These are phyloP conservation scores for Ramularia endophylla DNA, from an alignment of 2,329 filamentous ascomycete species.

Conservation along the genomic window DNA sequence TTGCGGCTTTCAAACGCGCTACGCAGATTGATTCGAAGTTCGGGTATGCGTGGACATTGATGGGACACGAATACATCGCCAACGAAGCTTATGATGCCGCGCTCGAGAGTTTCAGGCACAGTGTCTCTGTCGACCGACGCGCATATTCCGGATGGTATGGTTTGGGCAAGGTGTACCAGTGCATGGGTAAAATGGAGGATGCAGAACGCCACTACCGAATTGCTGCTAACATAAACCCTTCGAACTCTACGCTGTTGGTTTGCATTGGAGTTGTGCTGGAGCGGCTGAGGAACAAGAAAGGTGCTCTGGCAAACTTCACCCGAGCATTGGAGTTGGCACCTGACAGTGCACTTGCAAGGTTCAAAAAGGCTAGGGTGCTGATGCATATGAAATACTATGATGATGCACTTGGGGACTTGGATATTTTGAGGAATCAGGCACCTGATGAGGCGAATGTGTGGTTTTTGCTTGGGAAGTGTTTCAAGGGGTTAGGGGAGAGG, in stretches of 20 bases:
- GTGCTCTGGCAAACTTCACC: conserved; percentile 74
- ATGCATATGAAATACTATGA: conserved; percentile 67
- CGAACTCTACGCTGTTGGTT: conserved; percentile 85
- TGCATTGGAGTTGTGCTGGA: conserved; percentile 85
- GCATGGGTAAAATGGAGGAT: conserved; percentile 54
- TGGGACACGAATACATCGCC: conserved; percentile 90
- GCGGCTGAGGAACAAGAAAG: conserved; percentile 74
- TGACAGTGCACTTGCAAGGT: conserved; percentile 72
- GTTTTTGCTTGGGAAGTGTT: conserved; percentile 79
- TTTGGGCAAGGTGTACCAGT: conserved; percentile 60
- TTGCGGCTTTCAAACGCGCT: conserved; percentile 90
- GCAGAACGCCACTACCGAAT: conserved; percentile 88
- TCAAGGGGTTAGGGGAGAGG: conserved; percentile 54
- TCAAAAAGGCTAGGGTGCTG: conserved; percentile 85
- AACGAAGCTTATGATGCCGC: conserved; percentile 99
- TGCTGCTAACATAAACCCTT: conserved; percentile 84
- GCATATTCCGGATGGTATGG: conserved; percentile 99
- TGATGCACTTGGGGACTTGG: conserved; percentile 72
- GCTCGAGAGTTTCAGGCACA: conserved; percentile 75
- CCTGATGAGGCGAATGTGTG: conserved; percentile 95
- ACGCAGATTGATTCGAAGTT: conserved; percentile 87
- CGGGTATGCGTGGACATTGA: conserved; percentile 90
- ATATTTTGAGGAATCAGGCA: conserved; percentile 82
- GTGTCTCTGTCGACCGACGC: conserved; percentile 76
- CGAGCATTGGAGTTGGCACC: conserved; percentile 79